Evolutionary conservation across 2,329 filamentous ascomycete species (phyloP).

Genomic region (Colletotrichum orbiculare): DNA sequence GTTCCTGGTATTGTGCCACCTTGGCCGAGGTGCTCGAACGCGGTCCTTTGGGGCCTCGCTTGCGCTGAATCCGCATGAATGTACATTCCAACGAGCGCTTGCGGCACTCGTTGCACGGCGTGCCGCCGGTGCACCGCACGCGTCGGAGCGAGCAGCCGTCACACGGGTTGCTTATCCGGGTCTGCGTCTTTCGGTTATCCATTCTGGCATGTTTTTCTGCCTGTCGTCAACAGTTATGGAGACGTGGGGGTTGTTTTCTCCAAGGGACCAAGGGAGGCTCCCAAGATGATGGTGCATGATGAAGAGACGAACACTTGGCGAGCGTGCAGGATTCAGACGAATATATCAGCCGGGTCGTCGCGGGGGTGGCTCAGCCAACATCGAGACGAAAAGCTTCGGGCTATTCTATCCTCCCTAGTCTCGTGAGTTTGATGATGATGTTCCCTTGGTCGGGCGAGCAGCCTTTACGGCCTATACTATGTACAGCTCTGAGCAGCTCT

Average conservation of each 20-base stretch:
- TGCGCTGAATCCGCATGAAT: conserved; percentile 1
- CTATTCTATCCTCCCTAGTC: no score
- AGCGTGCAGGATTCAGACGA: not conserved
- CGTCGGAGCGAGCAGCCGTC: conserved; percentile 10
- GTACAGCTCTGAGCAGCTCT: no score
- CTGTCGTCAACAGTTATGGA: no score
- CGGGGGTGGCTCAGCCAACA: no score
- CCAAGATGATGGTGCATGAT: no score
- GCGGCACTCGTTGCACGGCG: conserved; percentile 15
- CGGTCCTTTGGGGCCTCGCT: conserved; percentile 3
- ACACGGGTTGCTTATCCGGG: conserved; percentile 3
- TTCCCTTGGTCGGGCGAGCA: no score
- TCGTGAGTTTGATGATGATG: no score
- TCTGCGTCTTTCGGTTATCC: not conserved
- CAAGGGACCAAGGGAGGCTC: no score
- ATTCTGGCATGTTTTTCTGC: not conserved
- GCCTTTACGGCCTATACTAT: no score
- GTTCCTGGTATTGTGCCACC: not conserved
- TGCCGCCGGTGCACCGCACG: conserved; percentile 5
- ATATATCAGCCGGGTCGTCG: not conserved
- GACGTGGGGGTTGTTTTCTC: no score
- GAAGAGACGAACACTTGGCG: no score
- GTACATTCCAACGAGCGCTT: conserved; percentile 13
- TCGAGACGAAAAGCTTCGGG: no score
- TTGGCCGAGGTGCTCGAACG: not conserved